phyloP scores from a whole-genome alignment of 2,329 filamentous ascomycete species.

The Hypomyces perniciosus region DNA sequence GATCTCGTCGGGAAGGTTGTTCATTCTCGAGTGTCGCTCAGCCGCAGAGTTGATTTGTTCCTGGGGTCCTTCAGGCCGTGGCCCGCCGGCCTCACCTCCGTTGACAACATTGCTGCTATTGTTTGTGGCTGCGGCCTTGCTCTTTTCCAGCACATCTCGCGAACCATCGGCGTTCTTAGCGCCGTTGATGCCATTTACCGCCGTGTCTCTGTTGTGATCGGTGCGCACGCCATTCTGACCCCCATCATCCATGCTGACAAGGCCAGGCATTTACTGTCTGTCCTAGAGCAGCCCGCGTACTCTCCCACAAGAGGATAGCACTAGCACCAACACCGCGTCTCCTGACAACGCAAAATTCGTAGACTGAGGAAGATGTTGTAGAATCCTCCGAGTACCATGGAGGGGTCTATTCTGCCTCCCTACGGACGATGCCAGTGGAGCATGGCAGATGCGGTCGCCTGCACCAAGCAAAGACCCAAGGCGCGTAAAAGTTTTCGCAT shows the following conservation, averaged over 20 bases:
- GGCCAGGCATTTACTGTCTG: constrained; percentile 41
- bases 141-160: constrained; percentile 27
- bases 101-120: constrained; percentile 21
- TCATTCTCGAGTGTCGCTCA: constrained; percentile 37
- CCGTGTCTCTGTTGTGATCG: constrained; percentile 48
- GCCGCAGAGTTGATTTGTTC: constrained; percentile 12
- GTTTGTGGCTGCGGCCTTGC: constrained; percentile 19
- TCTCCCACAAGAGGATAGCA: constrained; percentile 10
- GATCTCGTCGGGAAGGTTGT: constrained; percentile 56
- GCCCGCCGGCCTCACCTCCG: constrained; percentile 20
- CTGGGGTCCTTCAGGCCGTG: constrained; percentile 16
- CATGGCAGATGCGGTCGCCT: constrained; percentile 19
- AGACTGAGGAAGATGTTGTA: constrained; percentile 10
- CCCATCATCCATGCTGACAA: constrained; percentile 51
- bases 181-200: constrained; percentile 40
- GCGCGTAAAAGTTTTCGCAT: constrained; percentile 13
- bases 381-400: constrained; percentile 17
- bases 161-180: constrained; percentile 20
- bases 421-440: constrained; percentile 15
- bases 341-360: constrained; percentile 13
- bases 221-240: constrained; percentile 46
- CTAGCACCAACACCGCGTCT: constrained; percentile 13
- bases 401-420: constrained; percentile 11
- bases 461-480: constrained; percentile 16
- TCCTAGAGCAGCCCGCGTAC: constrained; percentile 7